Evolutionary conservation across 257 asterid species (phyloP).

Genomic region (Scutellaria galericulata): DNA sequence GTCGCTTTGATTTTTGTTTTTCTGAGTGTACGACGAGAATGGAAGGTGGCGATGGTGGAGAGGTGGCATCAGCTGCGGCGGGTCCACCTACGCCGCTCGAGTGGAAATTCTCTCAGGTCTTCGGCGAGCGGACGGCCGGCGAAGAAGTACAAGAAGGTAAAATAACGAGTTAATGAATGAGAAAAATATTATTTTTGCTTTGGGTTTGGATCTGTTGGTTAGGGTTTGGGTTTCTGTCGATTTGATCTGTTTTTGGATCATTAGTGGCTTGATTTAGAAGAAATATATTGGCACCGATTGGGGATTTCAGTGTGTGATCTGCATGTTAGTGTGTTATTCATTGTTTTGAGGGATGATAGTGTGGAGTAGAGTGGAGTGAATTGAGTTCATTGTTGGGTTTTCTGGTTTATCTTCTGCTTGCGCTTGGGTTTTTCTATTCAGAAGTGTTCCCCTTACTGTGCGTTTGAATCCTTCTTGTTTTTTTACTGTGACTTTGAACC

Average conservation of each 20-base stretch:
- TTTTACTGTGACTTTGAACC: conserved; percentile 27
- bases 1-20: conserved; percentile 35
- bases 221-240: conserved; percentile 49
- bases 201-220: conserved; percentile 50
- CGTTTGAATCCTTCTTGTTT: conserved; percentile 21
- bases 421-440: conserved; percentile 7
- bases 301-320: conserved; percentile 44
- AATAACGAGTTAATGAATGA: conserved; percentile 34
- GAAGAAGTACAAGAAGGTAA: conserved; percentile 99
- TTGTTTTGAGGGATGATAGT: conserved; percentile 30
- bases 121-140: conserved; percentile 95
- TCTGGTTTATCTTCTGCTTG: conserved; percentile 28
- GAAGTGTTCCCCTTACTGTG: conserved; percentile 21
- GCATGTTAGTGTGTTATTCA: conserved; percentile 50
- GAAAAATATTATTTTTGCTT: conserved; percentile 35
- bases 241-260: conserved; percentile 44
- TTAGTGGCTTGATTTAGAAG: conserved; percentile 36
- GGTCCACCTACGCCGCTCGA: conserved; percentile 85
- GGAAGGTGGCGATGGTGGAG: conserved; percentile 81
- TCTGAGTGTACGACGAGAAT: conserved; percentile 52
- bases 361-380: conserved; percentile 46
- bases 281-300: conserved; percentile 28
- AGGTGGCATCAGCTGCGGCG: conserved; percentile 74
- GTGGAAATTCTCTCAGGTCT: conserved; percentile 98
- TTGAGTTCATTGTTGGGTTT: conserved; percentile 39